Evolutionary conservation across 805 yeast genomes (phyloP).

Genomic region (Priceomyces medius): DNA sequence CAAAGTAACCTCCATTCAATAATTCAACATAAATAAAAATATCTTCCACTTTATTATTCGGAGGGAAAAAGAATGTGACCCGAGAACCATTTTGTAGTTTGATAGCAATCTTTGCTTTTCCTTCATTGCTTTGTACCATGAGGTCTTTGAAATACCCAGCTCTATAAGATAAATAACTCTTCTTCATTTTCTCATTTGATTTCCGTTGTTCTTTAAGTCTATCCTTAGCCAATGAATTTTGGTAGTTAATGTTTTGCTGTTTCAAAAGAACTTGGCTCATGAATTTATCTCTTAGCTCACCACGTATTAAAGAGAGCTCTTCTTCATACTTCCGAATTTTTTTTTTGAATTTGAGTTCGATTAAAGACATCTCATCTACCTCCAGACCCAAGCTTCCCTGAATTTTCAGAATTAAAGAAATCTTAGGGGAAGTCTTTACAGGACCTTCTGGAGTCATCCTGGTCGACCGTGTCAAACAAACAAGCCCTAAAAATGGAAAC

Average conservation of each 20-base stretch:
- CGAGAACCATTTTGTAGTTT: conserved; percentile 65
- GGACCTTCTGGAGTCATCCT: conserved; percentile 57
- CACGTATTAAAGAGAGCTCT: conserved; percentile 56
- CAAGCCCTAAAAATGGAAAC: conserved; percentile 79
- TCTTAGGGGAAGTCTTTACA: conserved; percentile 50
- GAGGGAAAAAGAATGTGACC: conserved; percentile 35
- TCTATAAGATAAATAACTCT: conserved; percentile 35
- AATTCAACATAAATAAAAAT: conserved; percentile 37
- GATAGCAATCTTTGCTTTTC: conserved; percentile 63
- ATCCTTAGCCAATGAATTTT: conserved; percentile 68
- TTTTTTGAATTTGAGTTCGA: conserved; percentile 40
- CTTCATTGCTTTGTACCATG: conserved; percentile 12
- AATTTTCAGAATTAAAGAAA: conserved; percentile 59
- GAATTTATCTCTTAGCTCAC: conserved; percentile 61
- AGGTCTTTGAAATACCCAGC: conserved; percentile 22
- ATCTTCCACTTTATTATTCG: conserved; percentile 26
- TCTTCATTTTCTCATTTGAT: conserved; percentile 29
- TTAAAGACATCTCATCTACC: conserved; percentile 27
- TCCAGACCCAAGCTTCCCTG: conserved; percentile 60
- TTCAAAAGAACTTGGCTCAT: conserved; percentile 56
- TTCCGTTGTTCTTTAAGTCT: conserved; percentile 44
- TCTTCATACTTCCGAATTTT: conserved; percentile 60
- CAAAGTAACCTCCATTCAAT: conserved; percentile 41
- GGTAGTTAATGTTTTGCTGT: conserved; percentile 78
- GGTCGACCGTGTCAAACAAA: conserved; percentile 63